Base-by-base conservation (phyloP, 1,284 basidiomycete genomes). In the Sporisorium exsertum region DNA sequence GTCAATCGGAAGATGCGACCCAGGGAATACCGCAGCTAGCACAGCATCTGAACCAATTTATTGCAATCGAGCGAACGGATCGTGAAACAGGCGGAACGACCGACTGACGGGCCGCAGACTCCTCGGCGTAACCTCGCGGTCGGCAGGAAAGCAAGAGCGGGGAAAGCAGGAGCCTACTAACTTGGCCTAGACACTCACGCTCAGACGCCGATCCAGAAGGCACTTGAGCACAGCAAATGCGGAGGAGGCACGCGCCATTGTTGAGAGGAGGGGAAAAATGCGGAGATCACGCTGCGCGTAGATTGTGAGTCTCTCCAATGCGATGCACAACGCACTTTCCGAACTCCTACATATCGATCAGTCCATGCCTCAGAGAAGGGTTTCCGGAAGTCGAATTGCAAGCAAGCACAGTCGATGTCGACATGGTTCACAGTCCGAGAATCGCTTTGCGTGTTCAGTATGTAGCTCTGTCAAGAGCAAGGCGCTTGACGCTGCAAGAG, bases 201-300 rank as follows among this genome's bases (percentile, higher is more conserved):
- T 5, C 18, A 16, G 16, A 40, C 18, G 37, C 37, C 18, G 37
- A n/a, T 5, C 37, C 3, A n/a, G 18, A 16, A 8, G 18, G 37
- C 37, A 40, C 37, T 15, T 12, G 9, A 40, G 37, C 37, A n/a
- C 37, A n/a, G 4, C 15, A 40, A 15, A 40, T 18, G 16, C 37
- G 18, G 18, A 40, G 35, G 35, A 32, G 29, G 20, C 15, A 22
- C 22, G 24, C 43, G 55, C 55, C 42, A 57, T n/a, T n/a, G n/a
- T n/a, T n/a, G n/a, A 35, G 42, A 46, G 45, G 24, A 22, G 51
- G 16, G 22, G 20, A 27, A 37, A 24, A 52, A 40, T 54, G 52
- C 52, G 37, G 35, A 42, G 35, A 54, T 27, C 52, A 37, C 18
- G 32, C 20, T 29, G 50, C 50, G 50, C 50, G 50, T 52, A 52